These are phyloP conservation scores for Plicaturopsis crispa DNA, from an alignment of 768 basidiomycete genomes.

Conservation along the genomic window DNA sequence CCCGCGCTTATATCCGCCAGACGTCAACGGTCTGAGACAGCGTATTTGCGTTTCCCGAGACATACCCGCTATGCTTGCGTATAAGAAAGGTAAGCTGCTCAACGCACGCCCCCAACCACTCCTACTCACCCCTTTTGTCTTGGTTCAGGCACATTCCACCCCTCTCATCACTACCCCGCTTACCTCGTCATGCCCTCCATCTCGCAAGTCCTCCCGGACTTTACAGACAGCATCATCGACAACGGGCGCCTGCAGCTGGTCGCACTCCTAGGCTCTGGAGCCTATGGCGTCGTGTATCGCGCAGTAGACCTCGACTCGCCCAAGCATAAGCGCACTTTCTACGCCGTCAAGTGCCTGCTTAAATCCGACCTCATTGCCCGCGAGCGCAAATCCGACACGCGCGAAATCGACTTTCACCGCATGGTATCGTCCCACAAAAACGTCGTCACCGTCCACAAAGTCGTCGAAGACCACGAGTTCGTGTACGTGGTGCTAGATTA, in stretches of 20 bases:
- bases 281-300: conserved; percentile 73
- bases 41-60: too few relatives aligned
- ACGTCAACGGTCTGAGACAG: too few relatives aligned
- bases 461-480: conserved; percentile 50
- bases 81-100: too few relatives aligned
- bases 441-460: conserved; percentile 62
- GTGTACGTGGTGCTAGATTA: conserved; percentile 64
- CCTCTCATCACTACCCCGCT: too few relatives aligned
- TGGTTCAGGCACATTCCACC: too few relatives aligned
- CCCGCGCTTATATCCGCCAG: too few relatives aligned
- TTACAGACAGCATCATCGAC: conserved; percentile 44
- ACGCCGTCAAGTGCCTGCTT: conserved; percentile 73
- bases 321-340: conserved; percentile 31
- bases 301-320: conserved; percentile 46
- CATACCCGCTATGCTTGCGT: too few relatives aligned
- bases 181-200: too few relatives aligned
- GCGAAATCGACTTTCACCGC: conserved; percentile 61
- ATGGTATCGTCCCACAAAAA: conserved; percentile 47
- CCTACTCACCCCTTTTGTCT: too few relatives aligned
- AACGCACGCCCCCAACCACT: too few relatives aligned
- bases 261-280: conserved; percentile 62
- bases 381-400: conserved; percentile 50
- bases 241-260: conserved; percentile 54
- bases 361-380: conserved; percentile 46
- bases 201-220: conserved; percentile 39